phyloP scores from a whole-genome alignment of 2,329 filamentous ascomycete species.

The Xylaria sp. region DNA sequence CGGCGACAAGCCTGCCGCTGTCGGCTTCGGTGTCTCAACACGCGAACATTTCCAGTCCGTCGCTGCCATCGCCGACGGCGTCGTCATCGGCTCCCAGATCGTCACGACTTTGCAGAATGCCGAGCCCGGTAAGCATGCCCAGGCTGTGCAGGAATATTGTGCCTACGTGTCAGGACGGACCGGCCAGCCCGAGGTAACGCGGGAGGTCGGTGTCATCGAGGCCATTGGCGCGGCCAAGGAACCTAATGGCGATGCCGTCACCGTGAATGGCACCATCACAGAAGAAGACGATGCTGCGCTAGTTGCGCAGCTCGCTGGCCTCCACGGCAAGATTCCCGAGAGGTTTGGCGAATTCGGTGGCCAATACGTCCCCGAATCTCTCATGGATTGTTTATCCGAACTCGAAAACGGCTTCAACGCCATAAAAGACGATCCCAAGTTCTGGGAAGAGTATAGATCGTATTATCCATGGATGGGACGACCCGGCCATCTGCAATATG shows the following conservation, averaged over 20 bases:
- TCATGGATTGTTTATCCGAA: constrained; percentile 95
- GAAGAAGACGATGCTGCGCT: constrained; percentile 62
- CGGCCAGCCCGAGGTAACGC: constrained; percentile 50
- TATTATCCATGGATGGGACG: constrained; percentile 98
- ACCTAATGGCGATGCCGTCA: constrained; percentile 62
- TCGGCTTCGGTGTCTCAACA: constrained; percentile 96
- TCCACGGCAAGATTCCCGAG: constrained; percentile 80
- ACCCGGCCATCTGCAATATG: constrained; percentile 88
- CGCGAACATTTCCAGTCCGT: constrained; percentile 91
- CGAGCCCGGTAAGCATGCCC: constrained; percentile 66
- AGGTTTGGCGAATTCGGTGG: constrained; percentile 96
- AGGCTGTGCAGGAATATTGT: constrained; percentile 86
- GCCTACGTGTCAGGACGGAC: constrained; percentile 65
- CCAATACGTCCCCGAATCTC: constrained; percentile 94
- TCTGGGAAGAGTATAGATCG: constrained; percentile 96
- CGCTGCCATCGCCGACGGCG: constrained; percentile 83
- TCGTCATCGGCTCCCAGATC: constrained; percentile 96
- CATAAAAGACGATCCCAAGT: constrained; percentile 83
- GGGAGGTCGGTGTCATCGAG: constrained; percentile 74
- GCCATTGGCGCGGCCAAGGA: constrained; percentile 66
- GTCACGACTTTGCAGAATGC: constrained; percentile 79
- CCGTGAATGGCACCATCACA: constrained; percentile 70
- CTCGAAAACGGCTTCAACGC: constrained; percentile 90
- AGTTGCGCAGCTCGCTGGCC: constrained; percentile 81
- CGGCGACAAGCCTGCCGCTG: constrained; percentile 85